Evolutionary conservation across 768 basidiomycete species (phyloP).

Genomic region (Suillus subluteus): DNA sequence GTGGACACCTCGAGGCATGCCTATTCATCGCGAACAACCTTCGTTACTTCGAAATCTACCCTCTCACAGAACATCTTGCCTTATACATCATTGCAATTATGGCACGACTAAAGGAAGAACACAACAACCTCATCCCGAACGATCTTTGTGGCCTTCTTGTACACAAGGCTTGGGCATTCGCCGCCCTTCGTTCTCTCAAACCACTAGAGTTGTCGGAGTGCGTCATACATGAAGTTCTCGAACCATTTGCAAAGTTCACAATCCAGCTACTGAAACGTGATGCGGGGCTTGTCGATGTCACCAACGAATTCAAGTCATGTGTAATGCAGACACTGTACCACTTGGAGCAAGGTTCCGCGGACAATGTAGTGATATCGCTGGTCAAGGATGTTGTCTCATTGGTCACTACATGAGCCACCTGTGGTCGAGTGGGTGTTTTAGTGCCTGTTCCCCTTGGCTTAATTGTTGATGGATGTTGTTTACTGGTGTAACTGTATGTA

Average conservation of each 20-base stretch:
- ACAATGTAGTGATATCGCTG: not conserved
- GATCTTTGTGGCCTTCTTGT: slow-evolving; percentile 13
- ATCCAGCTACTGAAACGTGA: slow-evolving; percentile 5
- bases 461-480: not conserved
- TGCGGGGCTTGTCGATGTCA: slow-evolving; percentile 2
- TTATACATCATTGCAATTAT: slow-evolving; percentile 12
- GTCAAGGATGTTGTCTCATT: not conserved
- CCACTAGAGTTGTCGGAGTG: slow-evolving; percentile 2
- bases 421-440: not conserved
- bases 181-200: slow-evolving; percentile 8
- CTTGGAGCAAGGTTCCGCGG: slow-evolving; percentile 1
- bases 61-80: slow-evolving; percentile 14
- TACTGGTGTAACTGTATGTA: not conserved
- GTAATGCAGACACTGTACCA: slow-evolving; percentile 5
- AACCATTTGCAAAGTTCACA: slow-evolving; percentile 9
- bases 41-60: slow-evolving; percentile 10
- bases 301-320: slow-evolving; percentile 8
- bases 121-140: not conserved
- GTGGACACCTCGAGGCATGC: slow-evolving; percentile 12
- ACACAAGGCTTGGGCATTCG: slow-evolving; percentile 13
- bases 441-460: not conserved
- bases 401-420: not conserved
- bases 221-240: slow-evolving; percentile 7
- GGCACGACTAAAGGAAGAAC: not conserved
- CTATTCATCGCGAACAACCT: slow-evolving; percentile 9